Conservation (phyloP, 768 basidiomycete species). For the Leccinum rimulosum region DNA sequence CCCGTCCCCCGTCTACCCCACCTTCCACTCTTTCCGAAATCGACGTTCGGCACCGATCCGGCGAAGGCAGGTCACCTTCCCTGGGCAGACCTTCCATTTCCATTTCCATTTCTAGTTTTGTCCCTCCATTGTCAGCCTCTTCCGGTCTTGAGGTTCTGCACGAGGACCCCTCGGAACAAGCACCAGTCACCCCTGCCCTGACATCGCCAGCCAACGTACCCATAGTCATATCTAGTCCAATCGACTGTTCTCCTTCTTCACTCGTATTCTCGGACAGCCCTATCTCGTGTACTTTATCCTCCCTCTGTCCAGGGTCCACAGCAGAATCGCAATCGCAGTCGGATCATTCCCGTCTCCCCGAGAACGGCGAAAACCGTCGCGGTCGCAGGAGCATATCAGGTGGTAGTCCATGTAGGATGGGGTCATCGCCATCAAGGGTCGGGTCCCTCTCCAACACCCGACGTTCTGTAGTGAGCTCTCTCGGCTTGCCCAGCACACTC, state of each 20-base stretch:
- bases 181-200: slow-evolving; percentile 12
- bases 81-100: slow-evolving; percentile 22
- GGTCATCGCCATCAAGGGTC: too few relatives aligned
- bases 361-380: slow-evolving; percentile 15
- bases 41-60: slow-evolving; percentile 2
- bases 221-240: slow-evolving; percentile 19
- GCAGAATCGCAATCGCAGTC: slow-evolving; percentile 14
- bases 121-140: slow-evolving; percentile 23
- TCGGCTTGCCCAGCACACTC: too few relatives aligned
- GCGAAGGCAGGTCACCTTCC: slow-evolving; percentile 7
- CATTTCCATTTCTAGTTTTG: too few relatives aligned
- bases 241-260: slow-evolving; percentile 5
- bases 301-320: slow-evolving; percentile 14
- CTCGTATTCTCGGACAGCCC: slow-evolving; percentile 22
- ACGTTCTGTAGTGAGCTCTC: too few relatives aligned
- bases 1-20: background rate
- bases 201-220: background rate
- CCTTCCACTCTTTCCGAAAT: slow-evolving; percentile 2
- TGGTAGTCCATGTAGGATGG: too few relatives aligned
- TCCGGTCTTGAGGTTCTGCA: slow-evolving; percentile 28
- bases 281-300: slow-evolving; percentile 23
- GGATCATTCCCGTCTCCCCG: slow-evolving; percentile 6
- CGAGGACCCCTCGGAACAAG: too few relatives aligned
- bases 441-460: too few relatives aligned
- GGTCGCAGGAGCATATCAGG: too few relatives aligned